Base-by-base conservation (phyloP, 441 rosid species). In the Raphanus hybrid region DNA sequence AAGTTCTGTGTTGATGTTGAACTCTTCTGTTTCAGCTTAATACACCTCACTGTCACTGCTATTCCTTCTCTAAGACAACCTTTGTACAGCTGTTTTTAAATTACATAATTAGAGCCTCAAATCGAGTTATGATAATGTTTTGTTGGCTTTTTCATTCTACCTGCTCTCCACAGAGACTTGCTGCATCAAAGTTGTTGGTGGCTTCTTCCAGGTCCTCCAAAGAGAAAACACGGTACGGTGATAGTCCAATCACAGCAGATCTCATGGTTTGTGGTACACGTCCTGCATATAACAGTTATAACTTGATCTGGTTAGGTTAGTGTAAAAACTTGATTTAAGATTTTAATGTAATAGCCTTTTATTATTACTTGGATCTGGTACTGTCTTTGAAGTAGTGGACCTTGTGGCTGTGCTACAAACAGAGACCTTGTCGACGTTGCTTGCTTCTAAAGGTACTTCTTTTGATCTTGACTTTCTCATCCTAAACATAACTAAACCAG, bases 181-280 rank as follows among this genome's bases (percentile, higher is more conserved):
- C 64, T 62, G 86, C 84, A 78, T 95, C 92, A 63, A 93, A 95
- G 48, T 87, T 89, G 81, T 84, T 85, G 16, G 97, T 95, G 55
- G 95, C 95, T 60, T 91, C 96, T 81, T 95, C 98, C 14, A 95
- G 79, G 64, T 95, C 97, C 74, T 93, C 98, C 83, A 93, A 74
- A 11, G 87, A 76, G 87, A 89, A 93, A 52, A 84, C 85, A 2
- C 86, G 86, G 74, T 89, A 92, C 0, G 91, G 89, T 8, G 90
- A 87, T 11, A 95, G 91, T 41, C 99, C 98, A 26, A 93, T 86
- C 32, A 90, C 91, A 8, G 89, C 91, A 1, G 90, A 86, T 76
- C 95, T 89, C 99, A 92, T 91, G 26, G 92, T 88, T 78, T 87
- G 92, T 11, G 95, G 96, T 81, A 90, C 91, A 2, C 93, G 88